Evolutionary conservation across 1,284 basidiomycete species (phyloP), one percentile per base, ranked within the genome.

Genomic region (Inonotus obliquus): DNA sequence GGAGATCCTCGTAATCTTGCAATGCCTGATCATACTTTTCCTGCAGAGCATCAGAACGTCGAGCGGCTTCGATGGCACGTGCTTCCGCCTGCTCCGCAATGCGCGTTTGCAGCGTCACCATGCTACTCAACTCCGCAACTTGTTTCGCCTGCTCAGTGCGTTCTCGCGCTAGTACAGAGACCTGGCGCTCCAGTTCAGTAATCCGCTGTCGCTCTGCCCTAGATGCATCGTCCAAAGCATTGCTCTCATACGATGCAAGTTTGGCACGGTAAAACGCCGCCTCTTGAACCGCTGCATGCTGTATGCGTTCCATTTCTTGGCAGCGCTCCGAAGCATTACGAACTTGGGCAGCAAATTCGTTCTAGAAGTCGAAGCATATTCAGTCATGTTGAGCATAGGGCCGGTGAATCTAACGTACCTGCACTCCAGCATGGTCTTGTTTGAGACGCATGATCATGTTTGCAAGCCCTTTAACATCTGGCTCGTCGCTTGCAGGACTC

Each of bases 231-330:
- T 76, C 74, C 5, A 84, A 79, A 19, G 85, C 84, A 57, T 83
- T 81, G 0, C 83, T 77, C 72, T 99, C 97, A 62, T 94, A 77
- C 0, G 96, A 94, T 3, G 87, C 82, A 11, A 97, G 78, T 76
- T 98, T 98, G 54, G 96, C 93, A 53, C 96, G 93, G 73, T 95
- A 98, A 76, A 92, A 99, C 1, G 96, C 93, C 1, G 96, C 92
- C 74, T 99, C 97, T 73, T 99, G 94, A 5, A 94, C 75, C 1
- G 97, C 96, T 54, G 85, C 88, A 4, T 81, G 75, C 65, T 91
- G 90, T 60, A 88, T 77, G 41, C 89, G 85, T 66, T 98, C 94
- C 1, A 91, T 88, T 65, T 95, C 92, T 14, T 83, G 79, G 5
- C 96, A 74, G 54, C 87, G 87, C 48, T 92, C 89, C 5, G 93